Base-by-base conservation (phyloP, 2,329 filamentous ascomycete species). In the Davidsoniella virescens region DNA sequence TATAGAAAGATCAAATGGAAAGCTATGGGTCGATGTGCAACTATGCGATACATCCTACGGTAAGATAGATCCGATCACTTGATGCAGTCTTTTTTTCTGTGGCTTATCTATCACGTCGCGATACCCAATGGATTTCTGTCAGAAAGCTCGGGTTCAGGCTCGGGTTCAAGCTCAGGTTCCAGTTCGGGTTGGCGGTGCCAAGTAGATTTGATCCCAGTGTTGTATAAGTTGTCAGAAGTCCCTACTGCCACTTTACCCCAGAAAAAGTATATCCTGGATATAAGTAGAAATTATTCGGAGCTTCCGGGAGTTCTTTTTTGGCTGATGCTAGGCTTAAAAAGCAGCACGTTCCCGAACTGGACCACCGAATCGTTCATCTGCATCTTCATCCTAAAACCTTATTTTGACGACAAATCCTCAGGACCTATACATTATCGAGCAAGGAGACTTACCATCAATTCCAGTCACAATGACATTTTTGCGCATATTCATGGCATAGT, bases 391-490 rank as follows among this genome's bases (percentile, higher is more conserved):
- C n/a, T 16, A 23, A 20, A 47, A 47, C 44, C 44, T 47, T 49
- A 43, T 49, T 44, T 43, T 18, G 23, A 37, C 38, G 38, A 16
- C 25, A 17, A 26, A n/a, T 29, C n/a, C 18, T 37, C 12, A 7
- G 8, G n/a, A 33, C 36, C 5, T 20, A 16, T 17, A 10, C 12
- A 14, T 20, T n/a, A 14, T 10, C 33, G 18, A 23, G 12, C 16
- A 47, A 20, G 4, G 17, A 23, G 25, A 67, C 76, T 55, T 71
- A 84, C 82, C 78, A 67, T 85, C 82, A 60, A 86, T 82, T 47
- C 79, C 77, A 0, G 82, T 85, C 51, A 85, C 68, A 44, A 85
- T 71, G 4, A 84, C 75, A 59, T 83, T 72, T 56, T 73, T 75
- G 53, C 76, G 69, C 56, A 65, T 57, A 6, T 60, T 60, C 51